Evolutionary conservation across 2,329 filamentous ascomycete species (phyloP).

Genomic region (Paecilomyces dactylethromorphus): DNA sequence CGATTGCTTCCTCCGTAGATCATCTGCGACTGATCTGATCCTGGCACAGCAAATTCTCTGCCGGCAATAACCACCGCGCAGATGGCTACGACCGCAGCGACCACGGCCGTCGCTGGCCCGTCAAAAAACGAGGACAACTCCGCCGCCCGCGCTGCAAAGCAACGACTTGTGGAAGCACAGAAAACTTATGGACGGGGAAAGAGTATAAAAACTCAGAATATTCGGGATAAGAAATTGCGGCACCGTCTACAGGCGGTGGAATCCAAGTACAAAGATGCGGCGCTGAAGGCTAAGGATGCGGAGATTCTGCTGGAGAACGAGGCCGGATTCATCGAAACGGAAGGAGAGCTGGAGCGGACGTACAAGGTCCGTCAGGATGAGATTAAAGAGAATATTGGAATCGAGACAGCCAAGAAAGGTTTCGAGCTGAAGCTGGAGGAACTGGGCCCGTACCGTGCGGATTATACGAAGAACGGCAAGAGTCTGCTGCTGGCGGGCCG

Average conservation of each 20-base stretch:
- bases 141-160: conserved; percentile 33
- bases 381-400: conserved; percentile 64
- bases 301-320: conserved; percentile 89
- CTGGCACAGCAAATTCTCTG: background rate
- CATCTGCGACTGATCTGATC: conserved; percentile 3
- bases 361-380: conserved; percentile 90
- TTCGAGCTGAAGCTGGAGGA: conserved; percentile 81
- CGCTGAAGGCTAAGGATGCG: conserved; percentile 82
- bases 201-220: conserved; percentile 62
- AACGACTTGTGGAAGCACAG: conserved; percentile 49
- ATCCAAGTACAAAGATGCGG: conserved; percentile 71
- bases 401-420: conserved; percentile 84
- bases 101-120: conserved; percentile 16
- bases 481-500: conserved; percentile 78
- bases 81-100: conserved; percentile 23
- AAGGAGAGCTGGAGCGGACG: conserved; percentile 81
- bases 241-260: conserved; percentile 74
- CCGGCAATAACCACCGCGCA: conserved; percentile 2
- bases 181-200: conserved; percentile 78
- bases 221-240: conserved; percentile 86
- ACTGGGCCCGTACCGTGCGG: conserved; percentile 78
- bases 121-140: conserved; percentile 13
- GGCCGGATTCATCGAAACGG: conserved; percentile 78
- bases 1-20: background rate
- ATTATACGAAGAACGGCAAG: conserved; percentile 85